These are phyloP conservation scores for Ophiostoma quercus DNA, from an alignment of 2,329 filamentous ascomycete species.

Conservation along the genomic window DNA sequence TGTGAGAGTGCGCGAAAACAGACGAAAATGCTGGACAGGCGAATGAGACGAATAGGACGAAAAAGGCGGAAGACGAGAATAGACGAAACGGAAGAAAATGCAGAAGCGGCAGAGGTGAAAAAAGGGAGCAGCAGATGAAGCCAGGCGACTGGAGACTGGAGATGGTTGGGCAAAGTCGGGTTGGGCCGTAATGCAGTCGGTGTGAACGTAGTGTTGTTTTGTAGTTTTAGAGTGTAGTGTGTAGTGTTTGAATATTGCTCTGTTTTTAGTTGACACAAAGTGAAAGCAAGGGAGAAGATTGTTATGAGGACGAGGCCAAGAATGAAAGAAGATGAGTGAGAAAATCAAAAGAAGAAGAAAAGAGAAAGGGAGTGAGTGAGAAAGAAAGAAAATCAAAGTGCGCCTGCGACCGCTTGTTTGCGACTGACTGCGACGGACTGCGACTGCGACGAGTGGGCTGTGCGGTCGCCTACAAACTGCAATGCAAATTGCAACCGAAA, in stretches of 20 bases:
- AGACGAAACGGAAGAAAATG: background rate
- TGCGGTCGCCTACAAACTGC: background rate
- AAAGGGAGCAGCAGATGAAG: background rate
- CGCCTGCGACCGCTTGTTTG: background rate
- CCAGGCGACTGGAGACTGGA: background rate
- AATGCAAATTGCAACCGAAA: no score
- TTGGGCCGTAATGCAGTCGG: conserved; percentile 11
- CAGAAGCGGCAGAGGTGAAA: conserved; percentile 1
- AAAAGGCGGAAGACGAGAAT: background rate
- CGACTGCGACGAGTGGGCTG: background rate
- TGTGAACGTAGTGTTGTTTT: conserved; percentile 6
- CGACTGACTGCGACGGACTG: background rate
- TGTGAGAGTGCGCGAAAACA: background rate
- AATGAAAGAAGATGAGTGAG: background rate
- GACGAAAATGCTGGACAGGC: background rate
- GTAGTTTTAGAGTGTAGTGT: background rate
- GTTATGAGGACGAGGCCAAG: background rate
- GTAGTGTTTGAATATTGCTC: background rate
- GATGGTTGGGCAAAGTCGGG: conserved; percentile 6
- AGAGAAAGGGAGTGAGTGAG: background rate
- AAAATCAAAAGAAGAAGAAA: background rate
- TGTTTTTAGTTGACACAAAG: background rate
- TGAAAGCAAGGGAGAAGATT: background rate
- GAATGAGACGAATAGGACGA: background rate
- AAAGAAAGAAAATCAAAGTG: background rate